A percentile compares a stretch with the other conserved stretches of the same genome.
Conservation (phyloP, 768 basidiomycete genomes). For the Leccinum fibrillosum region DNA sequence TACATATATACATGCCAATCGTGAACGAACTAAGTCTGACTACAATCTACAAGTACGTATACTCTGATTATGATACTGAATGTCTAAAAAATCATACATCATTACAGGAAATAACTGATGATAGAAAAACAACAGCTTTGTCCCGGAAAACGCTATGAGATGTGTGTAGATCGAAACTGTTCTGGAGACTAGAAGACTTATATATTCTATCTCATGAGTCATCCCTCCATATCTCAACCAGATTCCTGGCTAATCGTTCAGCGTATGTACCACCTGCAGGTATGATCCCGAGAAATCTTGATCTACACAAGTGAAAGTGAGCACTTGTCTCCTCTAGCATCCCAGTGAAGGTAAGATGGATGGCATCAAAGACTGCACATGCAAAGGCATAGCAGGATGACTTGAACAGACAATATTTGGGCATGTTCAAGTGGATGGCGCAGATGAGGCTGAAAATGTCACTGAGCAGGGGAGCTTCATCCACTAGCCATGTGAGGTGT, state of each 20-base stretch:
- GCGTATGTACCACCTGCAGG: background rate
- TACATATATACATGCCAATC: background rate
- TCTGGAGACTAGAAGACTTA: background rate
- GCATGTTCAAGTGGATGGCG: background rate
- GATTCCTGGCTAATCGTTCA: background rate
- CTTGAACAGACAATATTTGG: background rate
- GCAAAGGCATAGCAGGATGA: background rate
- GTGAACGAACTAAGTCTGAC: background rate
- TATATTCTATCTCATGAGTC: background rate
- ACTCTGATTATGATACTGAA: background rate
- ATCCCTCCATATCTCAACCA: background rate
- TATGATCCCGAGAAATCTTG: background rate
- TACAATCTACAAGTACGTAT: background rate
- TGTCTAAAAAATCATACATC: background rate
- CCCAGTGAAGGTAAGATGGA: background rate
- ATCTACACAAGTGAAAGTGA: background rate
- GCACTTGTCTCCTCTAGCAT: background rate
- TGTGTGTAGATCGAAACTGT: no score
- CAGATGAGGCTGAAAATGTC: background rate
- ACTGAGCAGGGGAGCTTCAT: background rate
- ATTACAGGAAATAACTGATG: background rate
- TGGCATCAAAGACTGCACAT: background rate
- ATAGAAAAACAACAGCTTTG: background rate
- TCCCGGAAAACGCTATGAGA: no score
- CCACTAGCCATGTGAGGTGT: background rate